Evolutionary conservation across 495 filamentous ascomycete species (phyloP), one percentile per base, ranked within the genome.

Genomic region (Hyaloscypha finlandica): DNA sequence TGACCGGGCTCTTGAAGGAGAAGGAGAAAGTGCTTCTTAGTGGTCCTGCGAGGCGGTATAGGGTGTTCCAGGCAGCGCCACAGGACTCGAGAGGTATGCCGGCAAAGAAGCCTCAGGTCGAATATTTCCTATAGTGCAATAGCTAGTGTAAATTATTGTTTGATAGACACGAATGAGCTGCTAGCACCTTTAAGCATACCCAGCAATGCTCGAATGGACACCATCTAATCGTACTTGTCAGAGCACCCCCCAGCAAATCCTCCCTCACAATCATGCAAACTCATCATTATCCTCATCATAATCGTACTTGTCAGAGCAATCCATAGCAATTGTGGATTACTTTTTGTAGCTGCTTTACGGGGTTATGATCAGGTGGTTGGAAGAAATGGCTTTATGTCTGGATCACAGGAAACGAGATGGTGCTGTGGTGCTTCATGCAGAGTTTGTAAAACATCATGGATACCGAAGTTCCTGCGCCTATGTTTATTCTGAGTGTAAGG

Each of bases 31-130:
- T 65, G 33, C 77, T 85, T 63, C 73, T 83, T 39, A 76, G 79
- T 57, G 94, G 93, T 31, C 95, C 95, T 11, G 95, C 93, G 33
- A 86, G 95, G 77, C 81, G 95, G 73, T 99, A 99, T 80, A 81
- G 95, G 55, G 95, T 99, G 11, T 99, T 98, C 78, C 93, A 97
- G 73, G 96, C 96, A 1, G 95, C 95, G 70, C 92, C 95, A 71
- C 95, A 99, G 82, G 95, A 98, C 77, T 90, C 90, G 51, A 87
- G 96, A 77, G 95, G 95, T 14, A 97, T 99, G 95, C 95, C 95
- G 74, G 95, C 95, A 53, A 99, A 99, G 85, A 98, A 98, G 80
- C 95, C 95, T 55, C 90, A 95, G 68, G 94, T 93, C 70, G 94
- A 98, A 80, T 99, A 99, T 83, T 99, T 99, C 75, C 81, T 99